Conservation (phyloP, 495 filamentous ascomycete genomes). For the Saxophila tyrrhenica region DNA sequence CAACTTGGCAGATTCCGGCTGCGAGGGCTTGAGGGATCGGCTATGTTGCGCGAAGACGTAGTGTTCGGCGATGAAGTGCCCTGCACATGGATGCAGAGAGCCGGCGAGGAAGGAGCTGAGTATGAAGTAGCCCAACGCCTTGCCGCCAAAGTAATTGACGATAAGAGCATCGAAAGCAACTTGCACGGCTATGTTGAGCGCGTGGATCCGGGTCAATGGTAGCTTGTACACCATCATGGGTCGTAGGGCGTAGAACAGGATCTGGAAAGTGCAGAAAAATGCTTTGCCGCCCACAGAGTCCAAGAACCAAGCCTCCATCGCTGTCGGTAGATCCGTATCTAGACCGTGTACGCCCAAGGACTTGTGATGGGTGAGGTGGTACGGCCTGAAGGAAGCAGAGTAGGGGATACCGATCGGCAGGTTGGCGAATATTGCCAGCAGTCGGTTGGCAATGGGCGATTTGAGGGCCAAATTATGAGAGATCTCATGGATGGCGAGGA, state of each 20-base stretch:
- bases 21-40: neutral
- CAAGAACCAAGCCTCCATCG: conserved; percentile 83
- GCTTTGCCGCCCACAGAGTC: conserved; percentile 95
- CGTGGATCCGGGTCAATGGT: conserved; percentile 75
- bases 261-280: conserved; percentile 99
- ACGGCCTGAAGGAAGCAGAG: conserved; percentile 94
- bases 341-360: conserved; percentile 92
- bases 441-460: conserved; percentile 67
- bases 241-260: conserved; percentile 97
- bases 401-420: conserved; percentile 93
- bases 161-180: conserved; percentile 66
- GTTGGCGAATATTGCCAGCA: conserved; percentile 88
- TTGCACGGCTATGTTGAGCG: conserved; percentile 67
- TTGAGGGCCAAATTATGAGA: conserved; percentile 94
- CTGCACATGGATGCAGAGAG: conserved; percentile 85
- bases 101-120: conserved; percentile 87
- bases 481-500: conserved; percentile 98
- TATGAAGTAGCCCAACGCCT: conserved; percentile 65
- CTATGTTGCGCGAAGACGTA: conserved; percentile 74
- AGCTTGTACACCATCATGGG: conserved; percentile 90
- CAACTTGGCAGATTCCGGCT: conserved; percentile 36
- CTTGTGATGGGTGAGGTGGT: conserved; percentile 99
- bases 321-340: conserved; percentile 91
- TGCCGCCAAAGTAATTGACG: conserved; percentile 42
- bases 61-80: conserved; percentile 98